Conservation (phyloP, 441 rosid genomes). For the Pelargonium hybrid region DNA sequence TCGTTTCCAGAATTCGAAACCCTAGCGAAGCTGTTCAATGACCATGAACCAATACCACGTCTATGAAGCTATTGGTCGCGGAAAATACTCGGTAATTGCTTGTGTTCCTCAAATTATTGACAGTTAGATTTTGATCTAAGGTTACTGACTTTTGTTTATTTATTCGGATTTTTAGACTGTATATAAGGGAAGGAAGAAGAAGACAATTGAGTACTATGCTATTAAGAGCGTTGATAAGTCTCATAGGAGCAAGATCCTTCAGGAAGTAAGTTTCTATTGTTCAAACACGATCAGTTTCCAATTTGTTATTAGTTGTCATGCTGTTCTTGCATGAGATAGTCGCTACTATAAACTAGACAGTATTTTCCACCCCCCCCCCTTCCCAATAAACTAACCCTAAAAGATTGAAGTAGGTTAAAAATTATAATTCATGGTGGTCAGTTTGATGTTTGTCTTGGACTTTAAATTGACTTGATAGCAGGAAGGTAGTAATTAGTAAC, state of each 20-base stretch:
- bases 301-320: neutral
- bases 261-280: slow-evolving; percentile 51
- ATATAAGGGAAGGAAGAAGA: slow-evolving; percentile 95
- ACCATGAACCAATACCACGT: slow-evolving; percentile 85
- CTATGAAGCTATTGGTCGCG: slow-evolving; percentile 92
- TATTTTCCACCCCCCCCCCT: too few species aligned
- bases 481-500: too few species aligned
- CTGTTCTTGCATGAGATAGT: neutral
- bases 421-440: too few species aligned
- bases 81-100: slow-evolving; percentile 74
- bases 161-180: slow-evolving; percentile 39
- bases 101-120: neutral
- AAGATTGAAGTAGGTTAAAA: too few species aligned
- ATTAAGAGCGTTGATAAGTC: slow-evolving; percentile 92
- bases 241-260: slow-evolving; percentile 80
- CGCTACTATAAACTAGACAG: neutral
- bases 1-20: slow-evolving; percentile 18
- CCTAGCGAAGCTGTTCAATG: slow-evolving; percentile 11
- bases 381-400: too few species aligned
- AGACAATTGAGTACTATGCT: slow-evolving; percentile 87
- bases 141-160: neutral
- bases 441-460: too few species aligned
- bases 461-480: too few species aligned
- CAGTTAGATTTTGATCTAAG: neutral
- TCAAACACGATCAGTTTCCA: neutral